Conservation (phyloP, 176 grass and related monocot species). For the Oryza coarctata region DNA sequence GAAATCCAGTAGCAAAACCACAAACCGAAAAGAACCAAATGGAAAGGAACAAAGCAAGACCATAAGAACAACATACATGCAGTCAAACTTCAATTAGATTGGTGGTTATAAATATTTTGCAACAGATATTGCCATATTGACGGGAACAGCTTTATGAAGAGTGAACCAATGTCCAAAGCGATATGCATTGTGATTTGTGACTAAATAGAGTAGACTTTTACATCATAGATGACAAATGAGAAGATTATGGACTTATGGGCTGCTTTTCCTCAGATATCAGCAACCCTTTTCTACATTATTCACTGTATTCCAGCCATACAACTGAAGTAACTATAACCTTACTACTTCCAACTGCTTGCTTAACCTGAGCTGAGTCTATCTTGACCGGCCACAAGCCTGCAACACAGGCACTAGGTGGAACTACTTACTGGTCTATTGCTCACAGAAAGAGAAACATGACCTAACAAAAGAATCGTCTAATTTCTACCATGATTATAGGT, state of each 20-base stretch:
- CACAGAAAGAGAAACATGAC: not conserved
- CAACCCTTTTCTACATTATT: not conserved
- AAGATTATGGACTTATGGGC: not conserved
- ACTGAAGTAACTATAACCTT: conserved; percentile 24
- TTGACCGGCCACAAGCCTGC: not conserved
- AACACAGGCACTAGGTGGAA: not conserved
- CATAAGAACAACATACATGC: not conserved
- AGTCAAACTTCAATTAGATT: not conserved
- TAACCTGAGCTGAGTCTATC: conserved; percentile 19
- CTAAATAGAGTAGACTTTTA: not conserved
- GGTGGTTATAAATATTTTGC: not conserved
- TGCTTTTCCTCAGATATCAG: not conserved
- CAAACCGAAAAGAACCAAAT: not conserved
- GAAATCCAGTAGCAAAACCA: not conserved
- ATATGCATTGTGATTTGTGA: not conserved
- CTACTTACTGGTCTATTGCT: conserved; percentile 18
- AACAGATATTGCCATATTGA: not conserved
- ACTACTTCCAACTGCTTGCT: conserved; percentile 15
- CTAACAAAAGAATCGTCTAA: conserved; percentile 14
- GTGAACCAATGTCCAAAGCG: not conserved
- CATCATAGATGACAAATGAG: not conserved
- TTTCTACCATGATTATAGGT: not conserved
- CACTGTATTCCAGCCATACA: not conserved
- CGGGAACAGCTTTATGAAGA: not conserved
- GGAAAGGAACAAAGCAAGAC: not conserved